Evolutionary conservation across 2,329 filamentous ascomycete genomes (phyloP), one percentile per base, ranked within the genome.

Genomic region (Neobulgaria alba): DNA sequence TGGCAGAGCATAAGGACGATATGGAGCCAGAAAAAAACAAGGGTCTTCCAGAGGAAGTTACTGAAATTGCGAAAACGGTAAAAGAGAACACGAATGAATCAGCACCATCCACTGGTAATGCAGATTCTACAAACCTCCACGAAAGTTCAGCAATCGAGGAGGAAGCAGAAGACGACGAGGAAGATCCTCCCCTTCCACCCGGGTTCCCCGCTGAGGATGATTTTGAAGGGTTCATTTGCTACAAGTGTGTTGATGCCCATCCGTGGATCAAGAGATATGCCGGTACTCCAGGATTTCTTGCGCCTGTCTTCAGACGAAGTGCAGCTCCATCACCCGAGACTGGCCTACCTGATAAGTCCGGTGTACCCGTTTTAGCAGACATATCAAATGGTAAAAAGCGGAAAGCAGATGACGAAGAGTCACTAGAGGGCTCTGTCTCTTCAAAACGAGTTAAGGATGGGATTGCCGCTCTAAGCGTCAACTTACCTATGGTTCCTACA

Each of bases 231-330:
- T 83, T 96, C 56, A 73, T 98, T 29, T 98, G 92, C 67, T 95
- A 92, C 68, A 93, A 94, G 59, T 98, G 92, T 54, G 74, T 94
- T 10, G 79, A 89, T 30, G 77, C 87, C 1, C 77, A 88, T 53
- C 85, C 88, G 0, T 98, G 92, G 92, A 82, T 96, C 61, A 93
- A 90, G 65, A 71, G 72, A 48, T 96, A 96, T 58, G 88, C 85
- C 4, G 82, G 83, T 2, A 76, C 84, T 0, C 58, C 76, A 1
- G 88, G 89, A 0, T 96, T 98, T 56, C 67, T 96, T 0, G 69
- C 77, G 0, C 74, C 89, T 1, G 74, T 95, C 0, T 81, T 79
- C 45, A 59, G 65, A 42, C 58, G 60, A 44, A 61, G 56, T 40
- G 44, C 48, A 10, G 52, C 56, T 36, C 55, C 55, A 7, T 57